Evolutionary conservation across 257 asterid genomes (phyloP).

Genomic region (Paulownia fortunei): DNA sequence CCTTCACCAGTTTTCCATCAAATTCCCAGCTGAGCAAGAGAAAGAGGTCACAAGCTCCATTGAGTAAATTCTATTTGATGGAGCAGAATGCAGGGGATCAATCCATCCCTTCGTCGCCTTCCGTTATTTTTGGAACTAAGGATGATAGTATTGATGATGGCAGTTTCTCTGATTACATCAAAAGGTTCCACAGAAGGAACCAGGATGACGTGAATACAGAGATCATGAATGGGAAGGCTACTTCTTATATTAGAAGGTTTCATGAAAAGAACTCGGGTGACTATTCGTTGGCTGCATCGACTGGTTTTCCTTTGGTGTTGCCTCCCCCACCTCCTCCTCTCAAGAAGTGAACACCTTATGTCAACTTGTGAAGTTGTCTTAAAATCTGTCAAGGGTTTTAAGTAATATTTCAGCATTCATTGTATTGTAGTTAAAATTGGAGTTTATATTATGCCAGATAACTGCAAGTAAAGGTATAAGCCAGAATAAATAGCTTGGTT

Average conservation of each 20-base stretch:
- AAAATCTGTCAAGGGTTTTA: no score
- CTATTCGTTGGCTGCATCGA: conserved; percentile 12
- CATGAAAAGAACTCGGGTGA: conserved; percentile 31
- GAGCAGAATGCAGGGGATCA: conserved; percentile 27
- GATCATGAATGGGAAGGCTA: conserved; percentile 16
- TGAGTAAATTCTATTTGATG: conserved; percentile 27
- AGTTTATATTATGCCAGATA: no score
- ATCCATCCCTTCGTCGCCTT: neutral
- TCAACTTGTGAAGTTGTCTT: neutral
- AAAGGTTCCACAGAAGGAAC: conserved; percentile 28
- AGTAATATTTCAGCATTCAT: no score
- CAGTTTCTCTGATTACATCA: conserved; percentile 34
- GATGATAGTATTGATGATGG: conserved; percentile 26
- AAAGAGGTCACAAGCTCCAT: neutral
- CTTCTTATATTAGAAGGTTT: conserved; percentile 31
- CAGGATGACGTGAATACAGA: conserved; percentile 21
- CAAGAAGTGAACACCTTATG: neutral
- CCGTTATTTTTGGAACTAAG: neutral
- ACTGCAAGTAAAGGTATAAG: no score
- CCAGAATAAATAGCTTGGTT: no score
- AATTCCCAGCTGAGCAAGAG: conserved; percentile 28
- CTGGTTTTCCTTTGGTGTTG: neutral
- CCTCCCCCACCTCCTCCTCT: conserved; percentile 30
- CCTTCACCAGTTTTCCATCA: neutral
- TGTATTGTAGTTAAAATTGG: no score